Base-by-base conservation (phyloP, 768 basidiomycete genomes). In the Boletus tylopilopsis region DNA sequence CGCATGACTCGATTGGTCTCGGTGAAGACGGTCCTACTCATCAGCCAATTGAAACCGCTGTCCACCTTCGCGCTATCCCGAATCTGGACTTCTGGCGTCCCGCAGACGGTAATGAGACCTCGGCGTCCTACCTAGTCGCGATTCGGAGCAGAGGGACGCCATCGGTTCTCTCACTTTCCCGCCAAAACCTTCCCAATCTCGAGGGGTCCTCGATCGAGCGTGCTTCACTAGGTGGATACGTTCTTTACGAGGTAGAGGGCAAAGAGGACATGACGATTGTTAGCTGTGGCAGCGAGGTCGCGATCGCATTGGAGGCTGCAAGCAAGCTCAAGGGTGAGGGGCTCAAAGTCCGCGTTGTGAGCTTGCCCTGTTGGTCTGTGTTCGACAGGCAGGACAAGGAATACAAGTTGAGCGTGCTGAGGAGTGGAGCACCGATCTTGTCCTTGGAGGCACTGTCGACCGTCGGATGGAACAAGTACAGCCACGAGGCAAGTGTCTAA, bases 81-180 rank as follows among this genome's bases (percentile, higher is more conserved):
- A 95, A 97, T 75, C 72, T 90, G 44, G 87, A 89, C 54, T 91
- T 96, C 78, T 89, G 87, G 87, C 85, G 90, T 52, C 90, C 90
- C 6, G 91, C 93, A 23, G 93, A 96, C 66, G 94, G 94, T 29
- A 95, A 96, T 68, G 94, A 97, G 76, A 94, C 91, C n/a, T 93
- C 90, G 19, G 94, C 94, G 19, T 80, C 94, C 16, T 96, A 96
- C 76, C 68, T 81, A 52, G 81, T 85, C 49, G 87, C 93, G 39
- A 69, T 97, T 59, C 76, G 78, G 56, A 84, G 90, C 53, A 79
- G 70, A 54, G 70, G 74, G 60, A 94, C 90, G 2, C 93, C 94
- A 24, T 93, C 92, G 22, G 77, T 94, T 58, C 74, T 92, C 50
- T 85, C 84, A 5, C 79, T 90, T 48, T 90, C 91, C 46, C 82